Percentiles rank a stretch among this genome's conserved stretches.
Conservation (phyloP, 805 yeast species). For the Komagataella kurtzmanii region DNA sequence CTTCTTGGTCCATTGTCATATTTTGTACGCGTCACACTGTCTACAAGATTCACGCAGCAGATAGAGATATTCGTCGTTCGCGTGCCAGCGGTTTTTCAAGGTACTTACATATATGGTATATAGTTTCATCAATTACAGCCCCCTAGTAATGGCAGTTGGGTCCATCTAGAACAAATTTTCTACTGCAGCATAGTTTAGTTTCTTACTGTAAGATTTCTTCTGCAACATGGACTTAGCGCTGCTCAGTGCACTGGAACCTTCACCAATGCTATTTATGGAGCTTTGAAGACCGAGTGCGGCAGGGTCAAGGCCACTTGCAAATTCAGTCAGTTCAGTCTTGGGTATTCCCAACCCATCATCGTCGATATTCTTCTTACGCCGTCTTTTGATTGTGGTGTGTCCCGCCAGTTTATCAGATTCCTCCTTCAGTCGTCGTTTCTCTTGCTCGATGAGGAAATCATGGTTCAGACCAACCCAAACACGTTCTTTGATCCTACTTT, state of each 20-base stretch:
- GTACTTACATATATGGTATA: no score
- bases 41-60: background rate
- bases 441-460: constrained; percentile 77
- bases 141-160: background rate
- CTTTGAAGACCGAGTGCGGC: constrained; percentile 20
- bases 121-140: background rate
- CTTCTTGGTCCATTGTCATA: background rate
- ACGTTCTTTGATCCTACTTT: constrained; percentile 59
- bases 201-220: constrained; percentile 69
- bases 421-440: constrained; percentile 63
- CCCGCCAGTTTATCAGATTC: constrained; percentile 88
- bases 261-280: constrained; percentile 31
- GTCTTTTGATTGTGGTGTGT: constrained; percentile 41
- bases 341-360: constrained; percentile 16
- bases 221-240: constrained; percentile 67
- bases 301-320: constrained; percentile 8
- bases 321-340: constrained; percentile 13
- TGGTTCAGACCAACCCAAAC: constrained; percentile 87
- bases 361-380: constrained; percentile 20
- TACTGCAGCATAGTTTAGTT: constrained; percentile 80
- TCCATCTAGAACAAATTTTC: constrained; percentile 29
- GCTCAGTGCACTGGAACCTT: constrained; percentile 55
- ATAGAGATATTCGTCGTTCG: background rate
- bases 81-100: background rate
- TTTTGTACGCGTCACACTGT: background rate